Evolutionary conservation across 1,139 yeast species (phyloP).

Genomic region (Hemisphaericaspora xylofermentans): DNA sequence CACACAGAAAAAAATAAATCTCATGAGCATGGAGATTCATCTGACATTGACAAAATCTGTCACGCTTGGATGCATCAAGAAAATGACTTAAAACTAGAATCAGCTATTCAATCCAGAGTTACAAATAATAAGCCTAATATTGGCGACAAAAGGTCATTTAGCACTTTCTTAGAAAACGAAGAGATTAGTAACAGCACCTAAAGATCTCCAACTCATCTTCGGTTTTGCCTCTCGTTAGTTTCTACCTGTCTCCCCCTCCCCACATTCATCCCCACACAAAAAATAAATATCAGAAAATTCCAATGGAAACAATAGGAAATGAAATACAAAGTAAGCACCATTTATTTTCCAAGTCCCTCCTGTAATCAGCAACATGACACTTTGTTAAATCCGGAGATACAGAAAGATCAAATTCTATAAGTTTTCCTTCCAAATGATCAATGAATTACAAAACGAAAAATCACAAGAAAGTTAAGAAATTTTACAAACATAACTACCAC

Average conservation of each 20-base stretch:
- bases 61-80: slow-evolving; percentile 9
- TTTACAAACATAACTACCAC: no score
- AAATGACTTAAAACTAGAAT: slow-evolving; percentile 4
- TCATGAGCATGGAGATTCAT: neutral
- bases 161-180: slow-evolving; percentile 12
- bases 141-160: slow-evolving; percentile 11
- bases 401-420: no score
- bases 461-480: no score
- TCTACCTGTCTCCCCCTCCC: neutral
- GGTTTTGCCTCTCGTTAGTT: no score
- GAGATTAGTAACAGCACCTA: slow-evolving; percentile 8
- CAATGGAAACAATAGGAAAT: neutral
- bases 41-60: slow-evolving; percentile 4
- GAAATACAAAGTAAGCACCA: neutral
- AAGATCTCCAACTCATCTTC: no score
- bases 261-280: slow-evolving; percentile 1
- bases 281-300: no score
- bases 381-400: no score
- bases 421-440: no score
- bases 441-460: no score
- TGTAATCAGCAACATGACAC: neutral
- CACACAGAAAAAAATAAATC: slow-evolving; percentile 2
- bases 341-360: neutral
- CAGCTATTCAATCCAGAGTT: slow-evolving; percentile 5
- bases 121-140: neutral